Evolutionary conservation across 2,329 filamentous ascomycete species (phyloP).

Genomic region (Trichoderma aggressivum): DNA sequence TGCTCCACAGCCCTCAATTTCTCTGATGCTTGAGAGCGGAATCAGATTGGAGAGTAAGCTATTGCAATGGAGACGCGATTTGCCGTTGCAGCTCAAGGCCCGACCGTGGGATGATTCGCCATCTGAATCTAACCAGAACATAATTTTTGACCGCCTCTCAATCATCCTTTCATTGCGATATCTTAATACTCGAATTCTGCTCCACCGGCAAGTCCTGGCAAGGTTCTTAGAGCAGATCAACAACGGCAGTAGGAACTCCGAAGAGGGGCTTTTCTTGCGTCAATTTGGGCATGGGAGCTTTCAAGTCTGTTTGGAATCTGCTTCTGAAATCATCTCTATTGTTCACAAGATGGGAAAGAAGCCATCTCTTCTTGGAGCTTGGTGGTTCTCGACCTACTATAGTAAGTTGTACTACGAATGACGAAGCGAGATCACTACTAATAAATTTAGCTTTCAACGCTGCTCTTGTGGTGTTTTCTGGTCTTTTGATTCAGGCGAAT

Average conservation of each 20-base stretch:
- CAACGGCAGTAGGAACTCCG: not conserved
- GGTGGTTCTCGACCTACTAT: constrained; percentile 8
- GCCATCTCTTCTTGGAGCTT: not conserved
- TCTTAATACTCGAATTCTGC: not conserved
- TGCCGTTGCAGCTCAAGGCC: not conserved
- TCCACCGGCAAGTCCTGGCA: not conserved
- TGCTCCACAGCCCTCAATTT: not conserved
- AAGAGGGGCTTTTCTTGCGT: not conserved
- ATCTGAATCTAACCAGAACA: not conserved
- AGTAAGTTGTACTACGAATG: not conserved
- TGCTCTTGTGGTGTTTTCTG: not conserved
- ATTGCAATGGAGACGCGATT: not conserved
- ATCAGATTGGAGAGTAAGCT: constrained; percentile 1
- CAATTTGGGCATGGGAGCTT: not conserved
- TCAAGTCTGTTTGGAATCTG: constrained; percentile 1
- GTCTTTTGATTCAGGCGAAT: not conserved
- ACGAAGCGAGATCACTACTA: not conserved
- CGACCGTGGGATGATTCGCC: not conserved
- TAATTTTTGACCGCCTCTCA: not conserved
- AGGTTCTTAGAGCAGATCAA: not conserved
- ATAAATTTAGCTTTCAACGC: not conserved
- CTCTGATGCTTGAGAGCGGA: not conserved
- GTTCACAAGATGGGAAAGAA: constrained; percentile 1
- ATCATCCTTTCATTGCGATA: not conserved
- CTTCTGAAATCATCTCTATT: not conserved